Percentiles rank a stretch among this genome's conserved stretches.
These are phyloP conservation scores for Peniophora sp. DNA, from an alignment of 1,284 basidiomycete species.

Conservation along the genomic window DNA sequence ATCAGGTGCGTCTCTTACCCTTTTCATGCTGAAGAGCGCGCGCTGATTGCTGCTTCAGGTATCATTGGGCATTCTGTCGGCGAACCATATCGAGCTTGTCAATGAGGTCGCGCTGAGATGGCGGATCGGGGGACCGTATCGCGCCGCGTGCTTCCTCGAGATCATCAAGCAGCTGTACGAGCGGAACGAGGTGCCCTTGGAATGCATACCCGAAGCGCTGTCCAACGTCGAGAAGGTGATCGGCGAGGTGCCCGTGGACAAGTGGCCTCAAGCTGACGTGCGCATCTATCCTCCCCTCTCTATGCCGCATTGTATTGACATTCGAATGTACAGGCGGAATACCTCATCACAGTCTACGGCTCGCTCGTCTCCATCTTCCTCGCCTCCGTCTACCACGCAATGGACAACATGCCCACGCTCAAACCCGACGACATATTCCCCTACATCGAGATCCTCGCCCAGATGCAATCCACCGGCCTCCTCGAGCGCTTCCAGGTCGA, in stretches of 20 bases:
- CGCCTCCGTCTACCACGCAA: slow-evolving; percentile 76
- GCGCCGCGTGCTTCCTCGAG: slow-evolving; percentile 78
- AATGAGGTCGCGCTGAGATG: slow-evolving; percentile 85
- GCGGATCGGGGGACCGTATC: slow-evolving; percentile 79
- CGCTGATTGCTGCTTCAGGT: slow-evolving; percentile 43
- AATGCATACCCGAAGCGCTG: slow-evolving; percentile 89
- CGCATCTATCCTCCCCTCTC: slow-evolving; percentile 20
- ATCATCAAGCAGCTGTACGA: slow-evolving; percentile 86
- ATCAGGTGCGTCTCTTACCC: slow-evolving; percentile 47
- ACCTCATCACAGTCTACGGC: slow-evolving; percentile 57
- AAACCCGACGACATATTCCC: slow-evolving; percentile 62
- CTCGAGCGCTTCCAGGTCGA: slow-evolving; percentile 64
- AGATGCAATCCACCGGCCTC: slow-evolving; percentile 63
- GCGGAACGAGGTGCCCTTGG: slow-evolving; percentile 85
- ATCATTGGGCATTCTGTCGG: slow-evolving; percentile 86
- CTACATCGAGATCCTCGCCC: slow-evolving; percentile 60
- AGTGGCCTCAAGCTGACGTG: slow-evolving; percentile 82
- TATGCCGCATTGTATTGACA: slow-evolving; percentile 1
- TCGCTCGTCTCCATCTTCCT: slow-evolving; percentile 85
- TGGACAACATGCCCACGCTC: slow-evolving; percentile 67
- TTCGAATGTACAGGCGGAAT: slow-evolving; percentile 42
- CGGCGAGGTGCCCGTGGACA: slow-evolving; percentile 60
- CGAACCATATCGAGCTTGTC: slow-evolving; percentile 75
- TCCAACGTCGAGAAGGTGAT: slow-evolving; percentile 65
- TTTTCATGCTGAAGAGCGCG: too few species aligned